These are phyloP conservation scores for Psilocybe tampanensis DNA, from an alignment of 768 basidiomycete genomes.

Conservation along the genomic window DNA sequence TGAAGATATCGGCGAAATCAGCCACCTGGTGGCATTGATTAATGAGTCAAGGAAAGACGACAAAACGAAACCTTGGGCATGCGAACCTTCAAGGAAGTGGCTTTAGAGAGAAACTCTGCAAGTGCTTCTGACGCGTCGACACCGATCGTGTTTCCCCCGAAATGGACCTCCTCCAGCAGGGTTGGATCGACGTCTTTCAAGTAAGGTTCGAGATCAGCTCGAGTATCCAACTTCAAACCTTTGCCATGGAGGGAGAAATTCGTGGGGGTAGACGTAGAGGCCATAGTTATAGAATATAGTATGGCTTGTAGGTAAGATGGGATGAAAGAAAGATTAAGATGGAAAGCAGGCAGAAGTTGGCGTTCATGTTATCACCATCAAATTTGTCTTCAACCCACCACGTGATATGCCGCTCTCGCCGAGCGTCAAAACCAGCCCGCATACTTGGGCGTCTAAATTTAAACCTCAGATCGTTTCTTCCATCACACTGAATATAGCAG, in stretches of 20 bases:
- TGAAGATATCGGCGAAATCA: slow-evolving; percentile 97
- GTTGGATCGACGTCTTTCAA: slow-evolving; percentile 65
- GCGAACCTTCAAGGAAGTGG: slow-evolving; percentile 69
- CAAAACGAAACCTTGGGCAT: not conserved
- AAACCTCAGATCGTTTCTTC: no score
- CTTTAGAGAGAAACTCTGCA: slow-evolving; percentile 73
- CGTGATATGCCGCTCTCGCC: no score
- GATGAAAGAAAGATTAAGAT: no score
- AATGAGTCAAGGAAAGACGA: not conserved
- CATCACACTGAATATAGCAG: no score
- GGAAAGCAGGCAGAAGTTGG: no score
- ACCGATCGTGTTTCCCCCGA: slow-evolving; percentile 94
- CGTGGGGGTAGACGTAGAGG: slow-evolving; percentile 28
- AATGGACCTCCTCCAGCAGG: slow-evolving; percentile 82
- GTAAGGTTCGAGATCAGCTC: slow-evolving; percentile 74
- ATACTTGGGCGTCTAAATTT: no score
- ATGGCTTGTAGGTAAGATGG: no score
- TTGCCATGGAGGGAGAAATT: slow-evolving; percentile 55
- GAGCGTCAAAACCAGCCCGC: no score
- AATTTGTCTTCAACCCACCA: no score
- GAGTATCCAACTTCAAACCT: slow-evolving; percentile 80
- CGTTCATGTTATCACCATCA: no score
- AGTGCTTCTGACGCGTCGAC: slow-evolving; percentile 87
- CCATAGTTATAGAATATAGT: slow-evolving; percentile 17
- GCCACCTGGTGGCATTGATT: slow-evolving; percentile 64